Percentiles rank a stretch among this genome's conserved stretches.
Evolutionary conservation across 176 grass and related monocot genomes (phyloP).

Genomic region (Chrysopogon serrulatus): DNA sequence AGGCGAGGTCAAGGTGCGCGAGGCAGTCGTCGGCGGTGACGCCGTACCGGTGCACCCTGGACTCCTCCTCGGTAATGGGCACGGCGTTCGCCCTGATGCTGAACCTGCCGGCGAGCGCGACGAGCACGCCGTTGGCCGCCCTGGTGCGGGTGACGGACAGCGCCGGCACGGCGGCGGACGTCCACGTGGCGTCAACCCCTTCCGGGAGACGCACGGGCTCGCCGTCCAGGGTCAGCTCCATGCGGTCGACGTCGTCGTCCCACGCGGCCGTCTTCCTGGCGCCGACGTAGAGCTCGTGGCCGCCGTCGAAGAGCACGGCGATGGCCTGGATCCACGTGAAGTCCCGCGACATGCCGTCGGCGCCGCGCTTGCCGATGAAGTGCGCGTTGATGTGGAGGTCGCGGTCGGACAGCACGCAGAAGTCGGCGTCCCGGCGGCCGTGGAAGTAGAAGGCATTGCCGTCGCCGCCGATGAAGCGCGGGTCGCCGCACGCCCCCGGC

Average conservation of each 20-base stretch:
- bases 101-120: slow-evolving; percentile 26
- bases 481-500: slow-evolving; percentile 40
- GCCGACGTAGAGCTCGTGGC: slow-evolving; percentile 42
- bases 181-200: slow-evolving; percentile 1
- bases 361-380: slow-evolving; percentile 50
- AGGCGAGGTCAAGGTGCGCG: slow-evolving; percentile 50
- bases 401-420: slow-evolving; percentile 48
- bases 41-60: slow-evolving; percentile 43
- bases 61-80: slow-evolving; percentile 57
- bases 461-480: slow-evolving; percentile 56
- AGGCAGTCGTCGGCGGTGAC: slow-evolving; percentile 34
- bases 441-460: slow-evolving; percentile 64
- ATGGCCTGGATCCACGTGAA: slow-evolving; percentile 65
- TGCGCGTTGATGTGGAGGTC: slow-evolving; percentile 65
- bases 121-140: slow-evolving; percentile 34
- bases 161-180: background rate
- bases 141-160: slow-evolving; percentile 37
- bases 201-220: background rate
- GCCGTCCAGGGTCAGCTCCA: slow-evolving; percentile 33
- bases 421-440: slow-evolving; percentile 31
- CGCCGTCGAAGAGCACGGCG: slow-evolving; percentile 39
- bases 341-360: slow-evolving; percentile 23
- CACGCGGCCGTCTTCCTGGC: slow-evolving; percentile 30
- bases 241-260: slow-evolving; percentile 43
- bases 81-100: slow-evolving; percentile 37